Evolutionary conservation across 257 asterid species (phyloP).

Genomic region (Solanum gandarillasii): DNA sequence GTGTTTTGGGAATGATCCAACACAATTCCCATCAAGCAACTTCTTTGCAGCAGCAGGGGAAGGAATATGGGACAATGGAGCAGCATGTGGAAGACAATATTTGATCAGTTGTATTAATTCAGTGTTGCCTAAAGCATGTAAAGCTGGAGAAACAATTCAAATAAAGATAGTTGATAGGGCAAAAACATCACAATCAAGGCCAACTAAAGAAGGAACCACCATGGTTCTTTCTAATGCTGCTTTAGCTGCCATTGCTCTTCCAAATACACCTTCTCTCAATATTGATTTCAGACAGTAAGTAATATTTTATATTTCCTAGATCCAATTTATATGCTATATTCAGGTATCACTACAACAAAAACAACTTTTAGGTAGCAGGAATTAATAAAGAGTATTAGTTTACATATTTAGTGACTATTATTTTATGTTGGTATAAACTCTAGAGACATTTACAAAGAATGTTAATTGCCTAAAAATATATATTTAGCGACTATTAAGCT

Average conservation of each 20-base stretch:
- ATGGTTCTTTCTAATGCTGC: conserved; percentile 49
- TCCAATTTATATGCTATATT: not conserved
- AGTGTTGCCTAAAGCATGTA: conserved; percentile 26
- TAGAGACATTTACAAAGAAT: not conserved
- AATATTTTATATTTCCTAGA: no score
- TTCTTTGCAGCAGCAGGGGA: conserved; percentile 76
- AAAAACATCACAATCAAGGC: conserved; percentile 18
- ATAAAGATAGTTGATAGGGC: conserved; percentile 62
- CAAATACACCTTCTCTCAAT: conserved; percentile 23
- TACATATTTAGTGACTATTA: no score
- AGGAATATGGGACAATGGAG: conserved; percentile 77
- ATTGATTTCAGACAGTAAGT: conserved; percentile 64
- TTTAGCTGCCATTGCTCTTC: conserved; percentile 28
- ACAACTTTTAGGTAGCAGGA: not conserved
- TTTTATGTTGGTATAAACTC: not conserved
- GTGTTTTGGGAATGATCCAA: conserved; percentile 39
- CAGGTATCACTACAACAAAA: not conserved
- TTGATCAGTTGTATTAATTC: conserved; percentile 63
- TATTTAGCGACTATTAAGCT: not conserved
- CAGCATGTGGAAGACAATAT: conserved; percentile 78
- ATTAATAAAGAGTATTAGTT: no score
- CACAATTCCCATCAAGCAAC: conserved; percentile 61
- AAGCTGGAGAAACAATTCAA: conserved; percentile 28
- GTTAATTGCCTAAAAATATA: no score
- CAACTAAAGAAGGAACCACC: conserved; percentile 28